Evolutionary conservation across 495 filamentous ascomycete species (phyloP).

Genomic region (Penicillium bialowiezense): DNA sequence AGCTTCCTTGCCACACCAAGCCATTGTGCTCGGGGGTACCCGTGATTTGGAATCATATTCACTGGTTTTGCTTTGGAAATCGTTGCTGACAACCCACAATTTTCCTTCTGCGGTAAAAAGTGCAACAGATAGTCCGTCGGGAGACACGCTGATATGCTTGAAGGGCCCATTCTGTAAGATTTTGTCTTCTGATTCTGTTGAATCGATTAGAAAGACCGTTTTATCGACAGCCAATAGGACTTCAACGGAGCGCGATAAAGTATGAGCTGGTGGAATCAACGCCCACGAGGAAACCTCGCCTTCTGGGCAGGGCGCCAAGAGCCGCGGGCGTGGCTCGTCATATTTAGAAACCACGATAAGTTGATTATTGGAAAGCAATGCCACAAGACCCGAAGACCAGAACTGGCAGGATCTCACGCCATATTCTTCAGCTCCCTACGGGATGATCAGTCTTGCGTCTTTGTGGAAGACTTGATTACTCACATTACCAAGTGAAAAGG

Average conservation of each 20-base stretch:
- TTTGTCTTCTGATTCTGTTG: conserved; percentile 85
- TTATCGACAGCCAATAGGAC: conserved; percentile 82
- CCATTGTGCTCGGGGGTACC: conserved; percentile 80
- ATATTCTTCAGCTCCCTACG: conserved; percentile 74
- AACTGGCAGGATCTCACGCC: conserved; percentile 87
- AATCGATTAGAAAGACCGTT: conserved; percentile 83
- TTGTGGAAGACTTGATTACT: not conserved
- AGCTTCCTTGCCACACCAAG: conserved; percentile 96
- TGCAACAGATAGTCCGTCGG: conserved; percentile 82
- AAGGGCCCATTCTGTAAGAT: conserved; percentile 90
- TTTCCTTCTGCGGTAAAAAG: conserved; percentile 84
- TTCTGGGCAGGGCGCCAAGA: conserved; percentile 73
- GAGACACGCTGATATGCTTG: conserved; percentile 82
- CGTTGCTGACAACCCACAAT: conserved; percentile 89
- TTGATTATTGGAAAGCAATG: conserved; percentile 85
- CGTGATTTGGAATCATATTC: conserved; percentile 87
- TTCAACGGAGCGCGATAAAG: conserved; percentile 92
- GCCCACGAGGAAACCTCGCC: conserved; percentile 85
- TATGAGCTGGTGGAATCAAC: conserved; percentile 82
- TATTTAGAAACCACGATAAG: conserved; percentile 85
- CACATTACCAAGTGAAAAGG: conserved; percentile 91
- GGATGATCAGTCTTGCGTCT: conserved; percentile 11
- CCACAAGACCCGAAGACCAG: conserved; percentile 88
- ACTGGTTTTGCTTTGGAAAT: conserved; percentile 87
- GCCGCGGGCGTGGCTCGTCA: conserved; percentile 82